Evolutionary conservation across 129 eudicot genomes (phyloP).

Genomic region (Chrysanthemum makinoi): DNA sequence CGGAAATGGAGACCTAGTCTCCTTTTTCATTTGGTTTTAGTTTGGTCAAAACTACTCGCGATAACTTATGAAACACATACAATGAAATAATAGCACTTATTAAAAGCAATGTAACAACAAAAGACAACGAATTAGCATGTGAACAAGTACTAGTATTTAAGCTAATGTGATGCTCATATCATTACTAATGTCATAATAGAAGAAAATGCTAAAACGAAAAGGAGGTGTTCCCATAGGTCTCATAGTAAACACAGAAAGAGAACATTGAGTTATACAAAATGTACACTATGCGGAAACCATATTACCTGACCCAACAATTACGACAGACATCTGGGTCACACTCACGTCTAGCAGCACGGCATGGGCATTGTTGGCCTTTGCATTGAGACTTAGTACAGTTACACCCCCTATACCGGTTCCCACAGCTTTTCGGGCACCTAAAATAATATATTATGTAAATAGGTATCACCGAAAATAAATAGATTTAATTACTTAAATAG

Average conservation of each 20-base stretch:
- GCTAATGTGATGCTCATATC: not conserved
- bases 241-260: not conserved
- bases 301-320: constrained; percentile 92
- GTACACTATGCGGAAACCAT: not conserved
- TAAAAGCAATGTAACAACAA: not conserved
- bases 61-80: not conserved
- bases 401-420: constrained; percentile 79
- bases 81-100: not conserved
- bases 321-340: constrained; percentile 96
- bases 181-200: not conserved
- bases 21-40: no score
- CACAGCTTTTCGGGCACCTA: constrained; percentile 89
- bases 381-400: constrained; percentile 90
- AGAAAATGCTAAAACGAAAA: not conserved
- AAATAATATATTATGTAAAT: not conserved
- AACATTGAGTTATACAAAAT: no score
- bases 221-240: not conserved
- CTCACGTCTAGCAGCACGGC: constrained; percentile 89
- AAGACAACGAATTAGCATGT: not conserved
- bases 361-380: constrained; percentile 76
- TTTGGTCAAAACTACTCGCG: no score
- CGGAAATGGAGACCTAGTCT: no score
- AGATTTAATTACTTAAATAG: no score
- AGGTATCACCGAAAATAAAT: not conserved
- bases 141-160: not conserved